Base-by-base conservation (phyloP, 169 alveolate species). In the Eimeria maxima region DNA sequence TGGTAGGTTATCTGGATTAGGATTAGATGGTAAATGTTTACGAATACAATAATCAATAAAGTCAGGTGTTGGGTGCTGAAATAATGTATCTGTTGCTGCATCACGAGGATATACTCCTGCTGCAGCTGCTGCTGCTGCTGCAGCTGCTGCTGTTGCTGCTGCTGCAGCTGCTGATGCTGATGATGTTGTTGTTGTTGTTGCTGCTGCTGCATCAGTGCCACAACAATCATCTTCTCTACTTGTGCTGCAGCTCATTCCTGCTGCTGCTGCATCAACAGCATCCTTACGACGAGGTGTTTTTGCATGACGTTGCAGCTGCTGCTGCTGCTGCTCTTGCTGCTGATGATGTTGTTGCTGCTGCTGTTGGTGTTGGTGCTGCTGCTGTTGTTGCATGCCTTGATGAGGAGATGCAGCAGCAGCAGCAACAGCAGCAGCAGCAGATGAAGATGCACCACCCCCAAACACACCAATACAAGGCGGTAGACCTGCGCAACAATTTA, bases 51-150 rank as follows among this genome's bases (percentile, higher is more conserved):
- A 67, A 22, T 18, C 69, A 27, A 88, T 67, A 29, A 88, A 88
- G 78, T 63, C 94, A 24, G 63, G 81, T 33, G 94, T 53, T 1
- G 94, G 94, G n/a, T 88, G 94, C 29, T 88, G 94, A 45, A 88
- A 88, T 16, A 27, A 38, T 27, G 94, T 60, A 67, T 88, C 94
- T 18, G 63, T 74, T 4, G 50, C 86, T 8, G 16, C 86, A 8
- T 74, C 86, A 4, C 50, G 4, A 18, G 86, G 86, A 7, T 74
- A 74, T 27, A 44, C 53, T 16, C 27, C 86, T 33, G 86, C 53
- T 27, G 44, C 42, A 4, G 86, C 86, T 74, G 86, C 42, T 27
- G 50, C 50, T 44, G 86, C 53, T 38, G 86, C 57, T 50, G 57
- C 57, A 13, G 57, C 57, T 27, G 57, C 57, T 74, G 86, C 57